Evolutionary conservation across 2,329 filamentous ascomycete species (phyloP), one percentile per base, ranked within the genome.

Genomic region (Ustulina deusta): DNA sequence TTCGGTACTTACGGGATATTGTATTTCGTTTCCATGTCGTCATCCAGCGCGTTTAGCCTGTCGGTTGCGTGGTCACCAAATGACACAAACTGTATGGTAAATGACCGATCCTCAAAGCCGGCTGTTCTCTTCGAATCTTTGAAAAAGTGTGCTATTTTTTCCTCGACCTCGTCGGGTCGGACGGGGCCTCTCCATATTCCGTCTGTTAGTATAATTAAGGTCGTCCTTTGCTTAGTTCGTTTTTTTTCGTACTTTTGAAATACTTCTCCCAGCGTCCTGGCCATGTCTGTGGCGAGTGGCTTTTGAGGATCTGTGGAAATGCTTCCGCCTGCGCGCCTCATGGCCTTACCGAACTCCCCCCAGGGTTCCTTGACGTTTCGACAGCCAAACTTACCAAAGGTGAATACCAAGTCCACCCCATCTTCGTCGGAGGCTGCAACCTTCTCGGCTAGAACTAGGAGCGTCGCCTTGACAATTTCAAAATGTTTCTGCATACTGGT

Each of bases 381-480:
- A 25, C 57, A 51, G n/a, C 57, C 57, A 20, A 51, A 44, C 4
- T n/a, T 22, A 27, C 57, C 69, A 36, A 68, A 40, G 38, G 69
- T 65, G 52, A 71, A 71, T 27, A 62, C 49, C 17, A 68, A 46
- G 49, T 69, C 69, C 1, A 71, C 55, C 6, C 63, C 69, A 17
- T 67, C 42, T 10, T 67, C 55, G 20, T 69, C 69, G 17, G 62
- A 60, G n/a, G 5, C 29, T 13, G 40, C 65, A 25, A 69, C 55
- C 17, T 61, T 67, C 5, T 48, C 49, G 6, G 59, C 69, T 17
- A 71, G 17, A 9, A 61, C 63, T 34, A 69, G 63, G 15, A 71
- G 54, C 15, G 60, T 60, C 6, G 25, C 29, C 6, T 62, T 40
- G 59, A 62, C 64, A 32, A 25, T 20, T 3, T 68, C 57, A 60